Evolutionary conservation across 306 rosid species (phyloP).

Genomic region (Casuarina equisetifolia): DNA sequence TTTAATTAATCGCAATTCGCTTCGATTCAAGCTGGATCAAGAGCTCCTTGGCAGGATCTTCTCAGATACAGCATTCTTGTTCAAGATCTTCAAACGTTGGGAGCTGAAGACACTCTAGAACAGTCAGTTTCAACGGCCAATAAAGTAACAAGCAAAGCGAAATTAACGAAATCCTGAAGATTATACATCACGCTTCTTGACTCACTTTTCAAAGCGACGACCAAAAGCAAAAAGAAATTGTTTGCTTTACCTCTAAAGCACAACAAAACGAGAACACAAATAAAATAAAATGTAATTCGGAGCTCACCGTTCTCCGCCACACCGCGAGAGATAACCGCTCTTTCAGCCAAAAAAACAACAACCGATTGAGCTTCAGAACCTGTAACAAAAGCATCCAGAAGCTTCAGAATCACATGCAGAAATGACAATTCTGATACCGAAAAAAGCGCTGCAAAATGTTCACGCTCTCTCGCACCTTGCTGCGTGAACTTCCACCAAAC

Average conservation of each 20-base stretch:
- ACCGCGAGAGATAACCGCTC: background rate
- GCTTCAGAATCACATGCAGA: constrained; percentile 22
- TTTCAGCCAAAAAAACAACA: background rate
- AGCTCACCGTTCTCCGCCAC: constrained; percentile 9
- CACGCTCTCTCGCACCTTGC: constrained; percentile 3
- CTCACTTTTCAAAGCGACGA: constrained; percentile 36
- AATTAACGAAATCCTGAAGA: constrained; percentile 26
- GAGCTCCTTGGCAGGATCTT: constrained; percentile 24
- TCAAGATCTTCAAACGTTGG: constrained; percentile 46
- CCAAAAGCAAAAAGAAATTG: background rate
- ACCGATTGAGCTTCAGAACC: background rate
- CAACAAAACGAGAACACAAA: background rate
- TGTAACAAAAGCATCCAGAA: background rate
- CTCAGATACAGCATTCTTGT: constrained; percentile 27
- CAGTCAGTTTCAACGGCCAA: constrained; percentile 20
- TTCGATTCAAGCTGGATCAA: constrained; percentile 44
- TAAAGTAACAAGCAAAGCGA: constrained; percentile 3
- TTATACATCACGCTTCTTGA: constrained; percentile 44
- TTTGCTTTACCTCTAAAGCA: constrained; percentile 19
- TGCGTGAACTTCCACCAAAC: background rate
- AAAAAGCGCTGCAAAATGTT: constrained; percentile 5
- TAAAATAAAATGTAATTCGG: background rate
- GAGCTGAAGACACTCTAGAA: constrained; percentile 12
- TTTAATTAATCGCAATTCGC: background rate
- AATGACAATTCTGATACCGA: background rate